Evolutionary conservation across 441 rosid genomes (phyloP).

Genomic region (Jatropha podagrica): DNA sequence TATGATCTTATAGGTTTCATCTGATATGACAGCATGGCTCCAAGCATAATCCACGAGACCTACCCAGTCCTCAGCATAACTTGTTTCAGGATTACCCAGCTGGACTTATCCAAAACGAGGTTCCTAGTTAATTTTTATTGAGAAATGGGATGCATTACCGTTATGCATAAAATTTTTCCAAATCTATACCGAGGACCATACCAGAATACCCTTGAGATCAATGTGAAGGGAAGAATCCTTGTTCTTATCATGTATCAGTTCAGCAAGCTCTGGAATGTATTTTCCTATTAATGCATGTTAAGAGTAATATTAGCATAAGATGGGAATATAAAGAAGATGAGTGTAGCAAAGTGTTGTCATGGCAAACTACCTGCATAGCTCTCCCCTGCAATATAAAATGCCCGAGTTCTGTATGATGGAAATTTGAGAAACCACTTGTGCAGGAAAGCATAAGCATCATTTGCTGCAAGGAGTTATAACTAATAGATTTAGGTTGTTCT

Average conservation of each 20-base stretch:
- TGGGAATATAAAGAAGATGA: background rate
- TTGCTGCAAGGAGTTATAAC: slow-evolving; percentile 45
- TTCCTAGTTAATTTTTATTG: background rate
- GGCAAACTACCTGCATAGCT: slow-evolving; percentile 88
- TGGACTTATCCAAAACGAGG: slow-evolving; percentile 14
- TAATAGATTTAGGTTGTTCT: slow-evolving; percentile 7
- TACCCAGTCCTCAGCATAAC: slow-evolving; percentile 79
- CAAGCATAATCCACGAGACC: slow-evolving; percentile 92
- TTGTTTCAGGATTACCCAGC: slow-evolving; percentile 96
- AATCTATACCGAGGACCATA: slow-evolving; percentile 27
- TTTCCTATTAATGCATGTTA: slow-evolving; percentile 49
- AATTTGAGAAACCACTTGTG: slow-evolving; percentile 74
- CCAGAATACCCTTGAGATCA: slow-evolving; percentile 85
- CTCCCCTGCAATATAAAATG: slow-evolving; percentile 92
- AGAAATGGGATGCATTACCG: background rate
- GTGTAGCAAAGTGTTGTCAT: background rate
- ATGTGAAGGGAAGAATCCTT: slow-evolving; percentile 50
- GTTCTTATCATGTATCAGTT: slow-evolving; percentile 67
- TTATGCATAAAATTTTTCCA: background rate
- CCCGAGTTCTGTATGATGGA: slow-evolving; percentile 55
- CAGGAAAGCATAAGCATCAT: slow-evolving; percentile 79
- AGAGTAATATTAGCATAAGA: background rate
- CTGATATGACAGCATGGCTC: slow-evolving; percentile 95
- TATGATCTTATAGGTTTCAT: slow-evolving; percentile 72
- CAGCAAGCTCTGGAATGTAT: slow-evolving; percentile 84